phyloP scores from a whole-genome alignment of 306 rosid genomes.

The Cucurbita argyrosperma region DNA sequence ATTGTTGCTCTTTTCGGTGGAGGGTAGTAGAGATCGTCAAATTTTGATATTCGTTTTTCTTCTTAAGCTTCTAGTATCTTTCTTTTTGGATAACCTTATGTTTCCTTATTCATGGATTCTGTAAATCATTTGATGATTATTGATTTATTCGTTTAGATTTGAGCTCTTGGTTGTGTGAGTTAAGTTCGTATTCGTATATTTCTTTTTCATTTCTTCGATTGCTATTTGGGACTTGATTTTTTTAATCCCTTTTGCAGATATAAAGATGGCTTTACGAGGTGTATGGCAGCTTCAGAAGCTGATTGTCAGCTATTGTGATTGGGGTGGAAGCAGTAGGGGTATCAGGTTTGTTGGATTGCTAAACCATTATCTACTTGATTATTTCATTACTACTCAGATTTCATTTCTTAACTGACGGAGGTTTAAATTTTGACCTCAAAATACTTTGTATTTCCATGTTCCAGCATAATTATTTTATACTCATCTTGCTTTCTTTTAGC shows the following conservation, averaged over 20 bases:
- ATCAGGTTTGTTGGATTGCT: conserved; percentile 34
- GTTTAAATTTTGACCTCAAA: not conserved
- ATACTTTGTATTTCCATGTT: not conserved
- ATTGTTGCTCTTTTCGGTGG: not conserved
- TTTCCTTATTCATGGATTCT: not conserved
- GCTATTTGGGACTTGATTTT: not conserved
- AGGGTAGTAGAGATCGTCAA: no score
- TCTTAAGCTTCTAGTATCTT: no score
- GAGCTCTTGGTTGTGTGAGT: not conserved
- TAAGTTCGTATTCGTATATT: not conserved
- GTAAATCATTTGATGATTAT: not conserved
- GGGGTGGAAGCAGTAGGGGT: conserved; percentile 96
- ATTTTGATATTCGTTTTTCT: no score
- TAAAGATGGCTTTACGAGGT: conserved; percentile 71
- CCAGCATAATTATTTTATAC: not conserved
- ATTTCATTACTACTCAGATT: not conserved
- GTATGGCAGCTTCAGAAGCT: conserved; percentile 79
- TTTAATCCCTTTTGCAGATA: not conserved
- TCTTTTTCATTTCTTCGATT: not conserved
- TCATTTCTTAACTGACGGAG: not conserved
- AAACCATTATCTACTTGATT: not conserved
- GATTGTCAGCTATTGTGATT: conserved; percentile 59
- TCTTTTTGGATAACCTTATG: not conserved
- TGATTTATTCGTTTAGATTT: not conserved
- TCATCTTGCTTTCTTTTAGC: not conserved